phyloP scores from a whole-genome alignment of 2,329 filamentous ascomycete species.

The Paraphaeosphaeria sporulosa region DNA sequence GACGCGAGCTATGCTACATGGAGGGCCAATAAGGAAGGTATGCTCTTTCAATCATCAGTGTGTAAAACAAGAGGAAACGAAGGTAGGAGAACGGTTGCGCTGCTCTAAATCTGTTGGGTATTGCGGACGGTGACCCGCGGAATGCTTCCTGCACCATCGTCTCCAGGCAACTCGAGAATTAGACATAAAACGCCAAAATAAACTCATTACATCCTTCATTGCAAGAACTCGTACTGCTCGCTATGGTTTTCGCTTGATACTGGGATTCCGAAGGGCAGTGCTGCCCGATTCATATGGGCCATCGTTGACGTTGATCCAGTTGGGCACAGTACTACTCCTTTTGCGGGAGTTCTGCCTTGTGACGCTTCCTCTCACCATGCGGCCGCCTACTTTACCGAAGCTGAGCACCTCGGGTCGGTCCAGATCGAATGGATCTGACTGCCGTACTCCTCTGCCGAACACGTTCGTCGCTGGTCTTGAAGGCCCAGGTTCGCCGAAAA shows the following conservation, averaged over 20 bases:
- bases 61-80: slow-evolving; percentile 1
- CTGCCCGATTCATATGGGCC: slow-evolving; percentile 27
- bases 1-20: slow-evolving; percentile 12
- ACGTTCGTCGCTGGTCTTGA: slow-evolving; percentile 40
- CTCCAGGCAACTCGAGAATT: slow-evolving; percentile 17
- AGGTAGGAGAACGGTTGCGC: not conserved
- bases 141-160: slow-evolving; percentile 44
- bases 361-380: slow-evolving; percentile 38
- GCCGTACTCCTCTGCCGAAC: slow-evolving; percentile 39
- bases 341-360: slow-evolving; percentile 38
- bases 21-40: slow-evolving; percentile 8
- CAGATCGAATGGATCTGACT: slow-evolving; percentile 52
- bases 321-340: slow-evolving; percentile 38
- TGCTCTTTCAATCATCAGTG: slow-evolving; percentile 1
- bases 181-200: slow-evolving; percentile 17
- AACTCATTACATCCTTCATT: slow-evolving; percentile 23
- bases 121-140: slow-evolving; percentile 35
- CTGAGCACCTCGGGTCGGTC: slow-evolving; percentile 50
- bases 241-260: slow-evolving; percentile 17
- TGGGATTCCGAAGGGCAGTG: slow-evolving; percentile 28
- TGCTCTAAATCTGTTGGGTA: slow-evolving; percentile 7
- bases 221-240: slow-evolving; percentile 13
- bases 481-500: slow-evolving; percentile 47
- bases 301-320: slow-evolving; percentile 36
- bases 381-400: slow-evolving; percentile 38